Conservation (phyloP, 345 rosid genomes). For the Raphanus raphanistrum region DNA sequence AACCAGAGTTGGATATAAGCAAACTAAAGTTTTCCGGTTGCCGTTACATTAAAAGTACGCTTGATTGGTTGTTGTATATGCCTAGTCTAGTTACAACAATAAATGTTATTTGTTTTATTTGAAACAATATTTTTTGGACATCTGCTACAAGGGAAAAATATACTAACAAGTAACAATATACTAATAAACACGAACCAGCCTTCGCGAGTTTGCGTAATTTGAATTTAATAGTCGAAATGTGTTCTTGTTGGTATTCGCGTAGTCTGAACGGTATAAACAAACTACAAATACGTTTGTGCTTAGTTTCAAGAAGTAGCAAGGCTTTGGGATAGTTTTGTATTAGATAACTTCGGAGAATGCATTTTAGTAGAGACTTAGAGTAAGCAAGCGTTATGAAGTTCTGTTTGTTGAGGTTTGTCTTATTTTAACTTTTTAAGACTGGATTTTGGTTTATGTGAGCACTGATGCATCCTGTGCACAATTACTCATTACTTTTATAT, state of each 20-base stretch:
- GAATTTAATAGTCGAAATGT: not conserved
- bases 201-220: not conserved
- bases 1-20: constrained; percentile 5
- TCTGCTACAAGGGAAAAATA: not conserved
- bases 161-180: not conserved
- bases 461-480: no score
- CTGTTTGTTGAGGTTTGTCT: no score
- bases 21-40: not conserved
- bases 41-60: not conserved
- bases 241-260: not conserved
- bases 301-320: not conserved
- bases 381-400: not conserved
- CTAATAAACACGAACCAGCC: not conserved
- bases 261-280: not conserved
- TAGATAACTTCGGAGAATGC: not conserved
- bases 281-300: not conserved
- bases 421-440: no score
- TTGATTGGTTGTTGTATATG: not conserved
- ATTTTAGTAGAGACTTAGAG: not conserved
- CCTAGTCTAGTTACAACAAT: not conserved
- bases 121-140: not conserved
- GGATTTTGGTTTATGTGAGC: no score
- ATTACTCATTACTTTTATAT: no score
- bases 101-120: not conserved
- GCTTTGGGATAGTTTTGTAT: not conserved